Conservation (phyloP, 116 monocot genomes). For the Posidonia oceanica region DNA sequence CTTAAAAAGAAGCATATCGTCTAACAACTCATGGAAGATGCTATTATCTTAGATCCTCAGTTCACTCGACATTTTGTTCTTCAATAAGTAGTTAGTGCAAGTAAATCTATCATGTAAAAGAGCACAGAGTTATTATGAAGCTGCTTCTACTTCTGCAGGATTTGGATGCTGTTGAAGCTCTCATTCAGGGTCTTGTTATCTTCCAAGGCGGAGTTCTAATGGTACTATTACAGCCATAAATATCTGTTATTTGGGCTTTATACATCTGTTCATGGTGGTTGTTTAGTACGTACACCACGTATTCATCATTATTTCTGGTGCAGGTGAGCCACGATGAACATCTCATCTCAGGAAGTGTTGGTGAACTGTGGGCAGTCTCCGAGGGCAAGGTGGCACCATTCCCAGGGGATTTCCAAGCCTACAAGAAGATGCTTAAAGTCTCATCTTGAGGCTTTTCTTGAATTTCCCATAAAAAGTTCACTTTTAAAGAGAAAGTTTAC, state of each 20-base stretch:
- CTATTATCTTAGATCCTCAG: too few species aligned
- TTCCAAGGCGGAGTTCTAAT: constrained; percentile 98
- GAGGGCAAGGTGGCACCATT: constrained; percentile 73
- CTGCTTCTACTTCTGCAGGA: constrained; percentile 44
- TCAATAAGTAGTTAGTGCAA: too few species aligned
- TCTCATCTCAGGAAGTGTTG: constrained; percentile 90
- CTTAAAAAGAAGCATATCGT: too few species aligned
- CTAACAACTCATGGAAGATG: too few species aligned
- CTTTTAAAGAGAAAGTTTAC: too few species aligned
- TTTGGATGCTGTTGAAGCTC: constrained; percentile 95
- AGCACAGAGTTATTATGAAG: not conserved
- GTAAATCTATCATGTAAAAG: not conserved
- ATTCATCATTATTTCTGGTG: constrained; percentile 3
- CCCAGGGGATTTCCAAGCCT: constrained; percentile 67
- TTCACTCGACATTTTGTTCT: too few species aligned
- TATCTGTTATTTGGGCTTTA: not conserved
- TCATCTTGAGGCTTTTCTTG: not conserved
- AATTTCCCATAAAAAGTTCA: too few species aligned
- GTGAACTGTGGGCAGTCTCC: constrained; percentile 89
- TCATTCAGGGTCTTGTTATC: constrained; percentile 89
- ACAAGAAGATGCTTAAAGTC: constrained; percentile 78
- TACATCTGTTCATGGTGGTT: not conserved
- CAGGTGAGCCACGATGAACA: constrained; percentile 99
- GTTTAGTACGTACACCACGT: not conserved
- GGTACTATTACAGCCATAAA: constrained; percentile 7